phyloP scores from a whole-genome alignment of 805 yeast genomes.

The Metschnikowia peoriensis region DNA sequence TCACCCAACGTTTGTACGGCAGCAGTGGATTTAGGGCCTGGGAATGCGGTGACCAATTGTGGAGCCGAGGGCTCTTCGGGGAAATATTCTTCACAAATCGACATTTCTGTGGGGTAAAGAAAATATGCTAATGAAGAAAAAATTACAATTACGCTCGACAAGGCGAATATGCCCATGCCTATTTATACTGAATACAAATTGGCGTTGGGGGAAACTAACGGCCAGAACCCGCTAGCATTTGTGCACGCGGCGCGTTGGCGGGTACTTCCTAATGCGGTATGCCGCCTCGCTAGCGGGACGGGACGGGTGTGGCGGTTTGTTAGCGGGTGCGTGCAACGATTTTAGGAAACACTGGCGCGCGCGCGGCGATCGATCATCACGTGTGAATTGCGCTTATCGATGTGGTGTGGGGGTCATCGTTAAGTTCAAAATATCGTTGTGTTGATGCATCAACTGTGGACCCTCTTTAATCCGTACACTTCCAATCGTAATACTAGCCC shows the following conservation, averaged over 20 bases:
- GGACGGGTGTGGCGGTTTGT: too few relatives aligned
- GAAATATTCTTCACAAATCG: slow-evolving; percentile 57
- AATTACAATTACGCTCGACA: background rate
- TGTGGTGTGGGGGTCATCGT: too few relatives aligned
- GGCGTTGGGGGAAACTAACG: background rate
- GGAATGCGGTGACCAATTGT: slow-evolving; percentile 57
- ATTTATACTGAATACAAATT: background rate
- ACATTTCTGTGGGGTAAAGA: slow-evolving; percentile 20
- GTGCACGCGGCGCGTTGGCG: slow-evolving; percentile 1
- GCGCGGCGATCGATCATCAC: too few relatives aligned
- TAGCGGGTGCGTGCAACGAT: too few relatives aligned
- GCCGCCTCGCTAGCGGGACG: background rate
- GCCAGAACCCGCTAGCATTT: background rate
- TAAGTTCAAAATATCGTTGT: too few relatives aligned
- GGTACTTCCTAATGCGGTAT: background rate
- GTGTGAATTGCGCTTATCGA: too few relatives aligned
- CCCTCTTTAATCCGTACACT: too few relatives aligned
- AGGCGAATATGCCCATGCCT: slow-evolving; percentile 6
- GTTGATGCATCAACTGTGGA: too few relatives aligned
- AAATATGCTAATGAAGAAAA: background rate
- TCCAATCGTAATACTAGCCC: too few relatives aligned
- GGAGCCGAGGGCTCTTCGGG: slow-evolving; percentile 83
- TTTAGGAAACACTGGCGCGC: too few relatives aligned
- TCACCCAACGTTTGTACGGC: slow-evolving; percentile 53
- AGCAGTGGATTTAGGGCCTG: slow-evolving; percentile 70